phyloP scores from a whole-genome alignment of 176 grass and related monocot species.

The Ensete glaucum region DNA sequence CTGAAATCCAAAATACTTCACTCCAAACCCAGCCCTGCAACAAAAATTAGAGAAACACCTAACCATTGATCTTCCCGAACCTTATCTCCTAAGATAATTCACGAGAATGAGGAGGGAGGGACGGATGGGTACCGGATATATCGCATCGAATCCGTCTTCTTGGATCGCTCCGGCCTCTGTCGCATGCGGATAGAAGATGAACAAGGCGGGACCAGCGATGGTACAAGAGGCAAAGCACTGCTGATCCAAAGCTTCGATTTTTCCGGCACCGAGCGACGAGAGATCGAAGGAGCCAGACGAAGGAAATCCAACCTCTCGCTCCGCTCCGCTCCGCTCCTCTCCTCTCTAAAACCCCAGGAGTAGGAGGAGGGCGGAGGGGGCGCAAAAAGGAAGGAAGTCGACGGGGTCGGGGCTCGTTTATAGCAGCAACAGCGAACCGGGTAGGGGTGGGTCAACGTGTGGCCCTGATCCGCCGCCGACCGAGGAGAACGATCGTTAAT shows the following conservation, averaged over 20 bases:
- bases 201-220: neutral
- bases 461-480: too few relatives aligned
- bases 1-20: conserved; percentile 88
- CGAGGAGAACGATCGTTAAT: too few relatives aligned
- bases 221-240: neutral
- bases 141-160: conserved; percentile 9
- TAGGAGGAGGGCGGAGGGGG: neutral
- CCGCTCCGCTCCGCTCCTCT: neutral
- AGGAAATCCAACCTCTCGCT: neutral
- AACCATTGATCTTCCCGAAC: too few relatives aligned
- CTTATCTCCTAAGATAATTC: too few relatives aligned
- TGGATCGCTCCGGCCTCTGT: conserved; percentile 2
- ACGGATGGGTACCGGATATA: neutral
- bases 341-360: neutral
- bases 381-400: neutral
- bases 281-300: neutral
- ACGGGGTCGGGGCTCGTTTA: too few relatives aligned
- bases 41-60: neutral
- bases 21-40: conserved; percentile 79
- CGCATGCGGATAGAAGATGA: neutral
- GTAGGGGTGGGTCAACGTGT: too few relatives aligned
- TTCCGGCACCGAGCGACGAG: neutral
- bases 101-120: neutral
- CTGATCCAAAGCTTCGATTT: neutral
- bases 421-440: too few relatives aligned